phyloP scores from a whole-genome alignment of 306 rosid species.

The Biancaea sappan region DNA sequence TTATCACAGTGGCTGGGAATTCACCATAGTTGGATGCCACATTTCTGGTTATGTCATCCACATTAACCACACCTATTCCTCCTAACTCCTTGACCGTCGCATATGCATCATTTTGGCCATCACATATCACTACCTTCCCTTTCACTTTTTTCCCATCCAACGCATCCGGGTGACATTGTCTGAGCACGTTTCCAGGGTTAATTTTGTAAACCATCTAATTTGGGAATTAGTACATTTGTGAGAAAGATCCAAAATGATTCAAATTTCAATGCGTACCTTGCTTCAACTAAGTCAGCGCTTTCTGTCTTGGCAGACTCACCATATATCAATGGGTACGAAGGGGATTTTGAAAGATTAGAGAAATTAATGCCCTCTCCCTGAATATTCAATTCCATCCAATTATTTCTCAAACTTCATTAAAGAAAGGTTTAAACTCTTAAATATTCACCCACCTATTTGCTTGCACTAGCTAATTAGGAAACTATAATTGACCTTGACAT shows the following conservation, averaged over 20 bases:
- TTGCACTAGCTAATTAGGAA: background rate
- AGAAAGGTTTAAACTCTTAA: background rate
- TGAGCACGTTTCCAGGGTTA: slow-evolving; percentile 19
- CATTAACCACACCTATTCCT: slow-evolving; percentile 59
- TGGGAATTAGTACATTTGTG: background rate
- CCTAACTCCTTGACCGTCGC: slow-evolving; percentile 43
- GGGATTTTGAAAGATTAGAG: slow-evolving; percentile 56
- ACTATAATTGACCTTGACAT: background rate
- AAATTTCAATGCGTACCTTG: slow-evolving; percentile 59
- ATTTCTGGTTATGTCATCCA: slow-evolving; percentile 32
- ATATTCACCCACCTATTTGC: background rate
- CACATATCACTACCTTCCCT: slow-evolving; percentile 76
- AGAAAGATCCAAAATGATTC: background rate
- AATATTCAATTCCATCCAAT: background rate
- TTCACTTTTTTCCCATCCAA: slow-evolving; percentile 47
- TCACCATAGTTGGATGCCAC: slow-evolving; percentile 22
- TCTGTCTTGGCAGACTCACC: slow-evolving; percentile 48
- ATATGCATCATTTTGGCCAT: slow-evolving; percentile 19
- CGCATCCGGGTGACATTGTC: slow-evolving; percentile 49
- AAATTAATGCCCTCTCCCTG: slow-evolving; percentile 83
- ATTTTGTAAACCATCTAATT: background rate
- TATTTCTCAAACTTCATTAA: background rate
- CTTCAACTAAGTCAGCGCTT: slow-evolving; percentile 28
- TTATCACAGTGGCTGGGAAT: slow-evolving; percentile 55
- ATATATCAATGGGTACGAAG: slow-evolving; percentile 48